Conservation (phyloP, 768 basidiomycete species). For the Boletus insuetus region DNA sequence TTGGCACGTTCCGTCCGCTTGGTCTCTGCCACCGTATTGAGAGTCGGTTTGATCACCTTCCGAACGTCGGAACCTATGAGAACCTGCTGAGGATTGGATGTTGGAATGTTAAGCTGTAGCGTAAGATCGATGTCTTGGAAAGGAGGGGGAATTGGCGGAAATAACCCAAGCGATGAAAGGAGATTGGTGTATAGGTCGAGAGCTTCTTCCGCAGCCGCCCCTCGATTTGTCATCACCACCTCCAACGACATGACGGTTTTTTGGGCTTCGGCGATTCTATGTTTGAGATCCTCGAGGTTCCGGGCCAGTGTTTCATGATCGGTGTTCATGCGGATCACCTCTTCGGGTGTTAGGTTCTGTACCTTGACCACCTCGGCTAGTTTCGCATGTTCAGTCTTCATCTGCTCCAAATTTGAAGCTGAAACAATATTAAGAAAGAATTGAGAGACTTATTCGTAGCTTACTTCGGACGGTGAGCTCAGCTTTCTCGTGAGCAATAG, state of each 20-base stretch:
- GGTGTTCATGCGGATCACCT: slow-evolving; percentile 86
- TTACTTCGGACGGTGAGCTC: slow-evolving; percentile 58
- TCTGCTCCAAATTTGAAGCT: slow-evolving; percentile 62
- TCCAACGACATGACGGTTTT: slow-evolving; percentile 76
- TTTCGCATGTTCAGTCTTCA: slow-evolving; percentile 61
- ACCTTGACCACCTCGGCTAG: slow-evolving; percentile 67
- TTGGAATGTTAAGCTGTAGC: slow-evolving; percentile 77
- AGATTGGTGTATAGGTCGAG: slow-evolving; percentile 76
- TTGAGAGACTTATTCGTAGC: slow-evolving; percentile 7
- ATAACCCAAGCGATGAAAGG: slow-evolving; percentile 71
- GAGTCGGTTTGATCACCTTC: slow-evolving; percentile 71
- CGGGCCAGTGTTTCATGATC: slow-evolving; percentile 79
- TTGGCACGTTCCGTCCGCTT: slow-evolving; percentile 66
- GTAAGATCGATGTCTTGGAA: slow-evolving; percentile 73
- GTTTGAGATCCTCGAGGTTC: slow-evolving; percentile 72
- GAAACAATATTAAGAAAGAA: slow-evolving; percentile 2
- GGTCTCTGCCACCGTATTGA: slow-evolving; percentile 67
- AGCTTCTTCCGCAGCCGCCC: slow-evolving; percentile 77
- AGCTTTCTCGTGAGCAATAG: slow-evolving; percentile 64
- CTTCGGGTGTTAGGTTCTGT: slow-evolving; percentile 90
- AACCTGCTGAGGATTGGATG: slow-evolving; percentile 66
- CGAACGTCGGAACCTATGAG: slow-evolving; percentile 68
- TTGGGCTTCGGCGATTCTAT: slow-evolving; percentile 72
- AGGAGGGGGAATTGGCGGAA: slow-evolving; percentile 70
- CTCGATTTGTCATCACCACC: slow-evolving; percentile 76